Percentiles rank a stretch among this genome's conserved stretches.
Conservation (phyloP, 441 rosid species). For the Erysimum pusillum region DNA sequence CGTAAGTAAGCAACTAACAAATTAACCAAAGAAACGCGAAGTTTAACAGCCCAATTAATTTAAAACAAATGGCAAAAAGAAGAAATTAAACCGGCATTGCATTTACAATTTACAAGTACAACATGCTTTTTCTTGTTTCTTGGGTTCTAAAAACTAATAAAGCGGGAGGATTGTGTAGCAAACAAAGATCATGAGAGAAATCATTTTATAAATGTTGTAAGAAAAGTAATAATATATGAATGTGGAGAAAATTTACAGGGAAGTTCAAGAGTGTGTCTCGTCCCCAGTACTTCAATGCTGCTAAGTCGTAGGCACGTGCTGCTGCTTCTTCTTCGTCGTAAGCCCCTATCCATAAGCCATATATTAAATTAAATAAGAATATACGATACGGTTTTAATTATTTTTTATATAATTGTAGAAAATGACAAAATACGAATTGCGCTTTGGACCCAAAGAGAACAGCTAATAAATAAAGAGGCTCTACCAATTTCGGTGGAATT, state of each 20-base stretch:
- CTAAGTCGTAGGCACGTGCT: constrained; percentile 93
- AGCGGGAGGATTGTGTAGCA: constrained; percentile 23
- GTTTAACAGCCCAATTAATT: not conserved
- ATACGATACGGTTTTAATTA: not conserved
- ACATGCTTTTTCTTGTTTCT: constrained; percentile 20
- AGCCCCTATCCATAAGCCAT: constrained; percentile 67
- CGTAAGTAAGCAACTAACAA: constrained; percentile 55
- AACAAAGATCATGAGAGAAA: constrained; percentile 28
- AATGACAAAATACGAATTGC: constrained; percentile 17
- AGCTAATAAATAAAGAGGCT: constrained; percentile 39
- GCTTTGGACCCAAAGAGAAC: constrained; percentile 41
- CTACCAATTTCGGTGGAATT: constrained; percentile 43
- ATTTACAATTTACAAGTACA: not conserved
- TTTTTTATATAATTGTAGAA: not conserved
- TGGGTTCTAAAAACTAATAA: constrained; percentile 11
- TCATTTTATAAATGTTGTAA: not conserved
- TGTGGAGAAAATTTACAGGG: constrained; percentile 58
- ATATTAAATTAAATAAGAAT: constrained; percentile 8
- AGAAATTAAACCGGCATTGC: constrained; percentile 2
- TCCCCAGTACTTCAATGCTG: constrained; percentile 97
- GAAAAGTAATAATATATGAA: not conserved
- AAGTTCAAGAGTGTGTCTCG: constrained; percentile 82
- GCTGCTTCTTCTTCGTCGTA: constrained; percentile 91
- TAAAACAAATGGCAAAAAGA: too few relatives aligned
- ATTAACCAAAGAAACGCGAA: not conserved